phyloP scores from a whole-genome alignment of 2,329 filamentous ascomycete species.

The Aspergillus brasiliensis region DNA sequence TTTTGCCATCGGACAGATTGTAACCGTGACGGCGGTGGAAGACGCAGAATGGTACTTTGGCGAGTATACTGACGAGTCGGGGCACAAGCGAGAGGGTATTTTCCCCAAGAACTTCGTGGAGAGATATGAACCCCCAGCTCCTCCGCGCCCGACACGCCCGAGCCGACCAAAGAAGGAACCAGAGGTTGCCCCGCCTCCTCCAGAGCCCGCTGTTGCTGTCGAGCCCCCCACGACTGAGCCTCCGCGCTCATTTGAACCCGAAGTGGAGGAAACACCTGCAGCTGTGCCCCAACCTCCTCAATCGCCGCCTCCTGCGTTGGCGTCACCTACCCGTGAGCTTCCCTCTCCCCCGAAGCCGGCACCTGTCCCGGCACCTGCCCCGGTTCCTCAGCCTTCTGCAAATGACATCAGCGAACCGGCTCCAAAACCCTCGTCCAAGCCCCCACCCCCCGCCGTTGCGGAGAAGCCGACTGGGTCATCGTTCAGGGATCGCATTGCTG shows the following conservation, averaged over 20 bases:
- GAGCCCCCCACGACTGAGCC: constrained; percentile 30
- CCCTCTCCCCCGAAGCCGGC: constrained; percentile 29
- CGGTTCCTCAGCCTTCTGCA: constrained; percentile 33
- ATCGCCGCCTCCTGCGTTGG: constrained; percentile 26
- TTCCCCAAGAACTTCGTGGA: constrained; percentile 98
- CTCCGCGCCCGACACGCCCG: constrained; percentile 77
- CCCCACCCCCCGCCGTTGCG: constrained; percentile 64
- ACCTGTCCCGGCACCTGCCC: constrained; percentile 29
- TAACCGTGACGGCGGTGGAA: constrained; percentile 89
- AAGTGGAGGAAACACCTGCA: constrained; percentile 25
- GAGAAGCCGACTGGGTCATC: constrained; percentile 77
- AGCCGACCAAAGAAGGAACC: constrained; percentile 68
- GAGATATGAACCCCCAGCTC: constrained; percentile 87
- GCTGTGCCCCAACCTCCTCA: constrained; percentile 30
- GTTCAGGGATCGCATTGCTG: constrained; percentile 93
- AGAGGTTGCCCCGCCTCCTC: constrained; percentile 39
- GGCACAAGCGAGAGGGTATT: constrained; percentile 77
- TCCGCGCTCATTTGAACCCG: constrained; percentile 39
- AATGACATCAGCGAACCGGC: constrained; percentile 39
- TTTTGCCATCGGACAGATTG: constrained; percentile 82
- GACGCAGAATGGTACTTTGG: constrained; percentile 93
- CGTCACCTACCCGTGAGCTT: constrained; percentile 28
- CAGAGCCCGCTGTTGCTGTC: constrained; percentile 34
- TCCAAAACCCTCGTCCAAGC: constrained; percentile 52
- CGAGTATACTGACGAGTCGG: constrained; percentile 77